phyloP scores from a whole-genome alignment of 1,284 basidiomycete species.

The Boletus sp. region DNA sequence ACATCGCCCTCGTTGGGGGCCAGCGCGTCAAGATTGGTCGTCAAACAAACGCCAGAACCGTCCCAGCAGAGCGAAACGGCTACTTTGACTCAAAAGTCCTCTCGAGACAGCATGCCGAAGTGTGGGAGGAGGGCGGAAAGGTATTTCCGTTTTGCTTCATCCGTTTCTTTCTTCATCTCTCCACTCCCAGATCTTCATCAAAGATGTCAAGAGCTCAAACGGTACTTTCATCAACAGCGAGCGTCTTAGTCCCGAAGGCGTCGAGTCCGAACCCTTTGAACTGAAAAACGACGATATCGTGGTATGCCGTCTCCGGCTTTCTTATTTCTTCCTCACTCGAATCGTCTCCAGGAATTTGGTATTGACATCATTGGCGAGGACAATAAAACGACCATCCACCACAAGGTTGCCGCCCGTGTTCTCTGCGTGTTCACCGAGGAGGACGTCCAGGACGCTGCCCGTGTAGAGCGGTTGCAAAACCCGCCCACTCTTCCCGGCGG shows the following conservation, averaged over 20 bases:
- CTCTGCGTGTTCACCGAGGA: constrained; percentile 85
- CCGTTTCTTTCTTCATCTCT: constrained; percentile 3
- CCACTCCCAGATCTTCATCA: constrained; percentile 82
- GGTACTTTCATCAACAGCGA: constrained; percentile 98
- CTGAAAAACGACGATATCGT: constrained; percentile 93
- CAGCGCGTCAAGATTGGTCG: constrained; percentile 92
- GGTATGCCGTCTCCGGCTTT: constrained; percentile 40
- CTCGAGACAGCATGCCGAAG: constrained; percentile 93
- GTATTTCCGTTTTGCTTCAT: constrained; percentile 38
- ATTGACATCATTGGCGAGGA: constrained; percentile 99
- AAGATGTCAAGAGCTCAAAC: constrained; percentile 97
- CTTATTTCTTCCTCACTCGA: background rate
- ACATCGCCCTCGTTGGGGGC: constrained; percentile 77
- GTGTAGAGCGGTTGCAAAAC: constrained; percentile 49
- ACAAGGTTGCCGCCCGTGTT: constrained; percentile 95
- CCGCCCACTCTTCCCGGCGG: constrained; percentile 21
- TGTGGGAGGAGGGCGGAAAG: constrained; percentile 92
- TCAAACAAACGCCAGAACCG: constrained; percentile 95
- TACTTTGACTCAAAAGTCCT: constrained; percentile 98
- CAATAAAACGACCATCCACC: constrained; percentile 96
- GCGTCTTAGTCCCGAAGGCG: constrained; percentile 83
- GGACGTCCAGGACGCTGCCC: constrained; percentile 70
- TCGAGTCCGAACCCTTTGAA: constrained; percentile 92
- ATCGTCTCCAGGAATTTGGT: constrained; percentile 80
- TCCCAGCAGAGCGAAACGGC: constrained; percentile 91